Evolutionary conservation across 768 basidiomycete species (phyloP), one percentile per base, ranked within the genome.

Genomic region (Calvatia gigantea): DNA sequence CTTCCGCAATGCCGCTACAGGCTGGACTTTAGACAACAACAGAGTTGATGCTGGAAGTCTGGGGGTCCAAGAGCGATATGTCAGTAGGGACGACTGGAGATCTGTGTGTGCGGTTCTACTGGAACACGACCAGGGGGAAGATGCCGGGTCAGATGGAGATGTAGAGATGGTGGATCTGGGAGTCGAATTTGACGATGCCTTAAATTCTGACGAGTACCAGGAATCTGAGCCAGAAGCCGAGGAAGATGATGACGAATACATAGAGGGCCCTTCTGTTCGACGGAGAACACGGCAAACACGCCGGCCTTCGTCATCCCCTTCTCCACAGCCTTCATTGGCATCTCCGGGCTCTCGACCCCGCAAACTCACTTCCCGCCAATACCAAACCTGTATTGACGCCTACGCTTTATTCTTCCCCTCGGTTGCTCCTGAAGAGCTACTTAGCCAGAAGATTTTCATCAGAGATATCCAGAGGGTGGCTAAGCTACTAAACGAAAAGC

Each of bases 71-170:
- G 71, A 66, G 12, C 67, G 68, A 27, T 66, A 70, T 41, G 79
- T 94, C 23, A 81, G 76, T 60, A 72, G 76, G 46, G 82, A 84
- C 27, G 91, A 92, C 64, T 94, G 88, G 87, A 80, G 87, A 33
- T 78, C 88, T 11, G 87, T 94, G 3, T 93, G 91, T 65, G 83
- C 86, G 8, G 86, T 86, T 3, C 71, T 94, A 11, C 73, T 93
- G 3, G 86, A 83, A 56, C 71, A 70, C 2, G 70, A 67, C 6
- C 65, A 43, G 11, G 64, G 49, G 3, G 61, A 58, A 42, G 69
- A 64, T 48, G 63, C 61, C 21, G 66, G 58, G 28, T 59, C 68
- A 44, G 63, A 59, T 23, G 63, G 58, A 5, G 52, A 54, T 27
- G 31, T 44, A 17, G 58, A 41, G 29, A 56, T 46, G 58, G 37